These are phyloP conservation scores for Talaromyces piceae DNA, from an alignment of 2,329 filamentous ascomycete genomes.

Conservation along the genomic window DNA sequence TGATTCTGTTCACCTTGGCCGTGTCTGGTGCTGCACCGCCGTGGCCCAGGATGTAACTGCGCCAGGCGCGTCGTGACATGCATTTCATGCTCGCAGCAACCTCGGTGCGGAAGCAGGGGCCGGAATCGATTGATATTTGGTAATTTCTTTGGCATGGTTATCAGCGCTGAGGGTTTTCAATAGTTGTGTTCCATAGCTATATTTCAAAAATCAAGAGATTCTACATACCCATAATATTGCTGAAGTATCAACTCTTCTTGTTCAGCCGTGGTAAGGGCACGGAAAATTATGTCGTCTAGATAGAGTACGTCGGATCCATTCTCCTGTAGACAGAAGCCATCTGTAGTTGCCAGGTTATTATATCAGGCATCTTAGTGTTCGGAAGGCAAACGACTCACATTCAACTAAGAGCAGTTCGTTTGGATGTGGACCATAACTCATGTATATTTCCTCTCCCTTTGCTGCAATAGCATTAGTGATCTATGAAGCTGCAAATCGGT, in stretches of 20 bases:
- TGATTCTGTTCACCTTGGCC: slow-evolving; percentile 23
- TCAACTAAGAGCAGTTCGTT: slow-evolving; percentile 38
- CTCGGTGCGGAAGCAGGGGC: slow-evolving; percentile 37
- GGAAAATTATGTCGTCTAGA: slow-evolving; percentile 36
- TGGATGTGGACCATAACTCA: slow-evolving; percentile 38
- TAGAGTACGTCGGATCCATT: slow-evolving; percentile 35
- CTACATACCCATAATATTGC: slow-evolving; percentile 33
- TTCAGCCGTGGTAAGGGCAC: slow-evolving; percentile 21
- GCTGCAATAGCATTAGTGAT: slow-evolving; percentile 16
- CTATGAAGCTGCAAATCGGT: not conserved
- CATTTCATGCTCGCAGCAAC: slow-evolving; percentile 34
- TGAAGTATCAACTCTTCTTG: slow-evolving; percentile 28
- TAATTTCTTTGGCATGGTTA: slow-evolving; percentile 28
- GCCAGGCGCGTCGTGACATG: slow-evolving; percentile 31
- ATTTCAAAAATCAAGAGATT: not conserved
- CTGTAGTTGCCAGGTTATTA: slow-evolving; percentile 16
- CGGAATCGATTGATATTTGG: slow-evolving; percentile 26
- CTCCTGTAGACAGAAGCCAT: slow-evolving; percentile 36
- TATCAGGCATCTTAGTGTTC: not conserved
- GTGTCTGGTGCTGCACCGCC: slow-evolving; percentile 23
- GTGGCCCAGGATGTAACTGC: slow-evolving; percentile 31
- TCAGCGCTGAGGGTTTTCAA: not conserved
- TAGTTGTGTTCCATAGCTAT: not conserved
- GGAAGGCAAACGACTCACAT: slow-evolving; percentile 24
- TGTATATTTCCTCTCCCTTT: slow-evolving; percentile 36